phyloP scores from a whole-genome alignment of 2,329 filamentous ascomycete species.

The Penicillium carneum region DNA sequence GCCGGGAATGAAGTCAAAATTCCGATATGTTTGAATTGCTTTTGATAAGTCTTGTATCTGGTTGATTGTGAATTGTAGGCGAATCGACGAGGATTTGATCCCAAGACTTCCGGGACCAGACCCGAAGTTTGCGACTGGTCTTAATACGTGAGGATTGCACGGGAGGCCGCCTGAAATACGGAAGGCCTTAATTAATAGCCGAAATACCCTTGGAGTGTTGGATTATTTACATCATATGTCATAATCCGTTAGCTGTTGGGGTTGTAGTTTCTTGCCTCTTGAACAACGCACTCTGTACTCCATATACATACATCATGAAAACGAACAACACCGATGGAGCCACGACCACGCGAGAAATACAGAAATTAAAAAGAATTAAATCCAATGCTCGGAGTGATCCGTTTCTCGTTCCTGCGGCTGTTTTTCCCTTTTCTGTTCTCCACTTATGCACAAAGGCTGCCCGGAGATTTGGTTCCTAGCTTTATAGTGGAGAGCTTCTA shows the following conservation, averaged over 20 bases:
- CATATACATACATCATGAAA: background rate
- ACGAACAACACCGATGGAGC: slow-evolving; percentile 29
- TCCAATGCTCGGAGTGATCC: slow-evolving; percentile 43
- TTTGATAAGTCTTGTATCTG: slow-evolving; percentile 15
- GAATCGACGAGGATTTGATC: slow-evolving; percentile 17
- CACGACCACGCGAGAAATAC: slow-evolving; percentile 31
- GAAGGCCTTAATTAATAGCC: slow-evolving; percentile 28
- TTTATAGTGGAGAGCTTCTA: slow-evolving; percentile 31
- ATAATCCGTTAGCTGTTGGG: slow-evolving; percentile 19
- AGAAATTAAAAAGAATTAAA: slow-evolving; percentile 13
- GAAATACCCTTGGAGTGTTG: slow-evolving; percentile 6
- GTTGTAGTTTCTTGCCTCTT: slow-evolving; percentile 7
- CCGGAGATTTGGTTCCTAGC: slow-evolving; percentile 45
- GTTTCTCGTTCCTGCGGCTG: slow-evolving; percentile 40
- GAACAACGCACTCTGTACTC: too few species aligned
- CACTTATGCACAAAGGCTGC: slow-evolving; percentile 40
- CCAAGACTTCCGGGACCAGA: slow-evolving; percentile 28
- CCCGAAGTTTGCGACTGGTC: slow-evolving; percentile 20
- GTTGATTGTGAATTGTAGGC: background rate
- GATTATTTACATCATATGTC: slow-evolving; percentile 32
- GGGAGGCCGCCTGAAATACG: slow-evolving; percentile 25
- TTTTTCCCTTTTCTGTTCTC: slow-evolving; percentile 33
- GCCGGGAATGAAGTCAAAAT: slow-evolving; percentile 6
- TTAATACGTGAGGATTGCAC: slow-evolving; percentile 20
- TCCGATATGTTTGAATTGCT: slow-evolving; percentile 20